These are phyloP conservation scores for Bolboschoenus planiculmis DNA, from an alignment of 176 grass and related monocot species.

Conservation along the genomic window DNA sequence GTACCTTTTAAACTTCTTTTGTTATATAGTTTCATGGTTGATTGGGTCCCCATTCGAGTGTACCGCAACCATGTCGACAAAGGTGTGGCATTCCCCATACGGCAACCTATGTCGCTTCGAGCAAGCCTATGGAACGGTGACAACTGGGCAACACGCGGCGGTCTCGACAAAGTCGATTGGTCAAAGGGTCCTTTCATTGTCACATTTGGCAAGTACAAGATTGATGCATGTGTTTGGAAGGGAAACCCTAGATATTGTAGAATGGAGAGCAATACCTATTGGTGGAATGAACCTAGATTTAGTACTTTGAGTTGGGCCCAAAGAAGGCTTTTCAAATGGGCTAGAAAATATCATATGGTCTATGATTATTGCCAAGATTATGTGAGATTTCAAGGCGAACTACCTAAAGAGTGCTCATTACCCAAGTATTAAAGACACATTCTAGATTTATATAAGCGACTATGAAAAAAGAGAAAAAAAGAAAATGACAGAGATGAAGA, in stretches of 20 bases:
- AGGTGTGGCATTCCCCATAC: neutral
- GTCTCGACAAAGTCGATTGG: slow-evolving; percentile 26
- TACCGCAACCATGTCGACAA: neutral
- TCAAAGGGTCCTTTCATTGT: slow-evolving; percentile 29
- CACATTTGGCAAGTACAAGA: slow-evolving; percentile 26
- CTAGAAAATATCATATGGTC: slow-evolving; percentile 26
- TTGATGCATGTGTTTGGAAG: slow-evolving; percentile 36
- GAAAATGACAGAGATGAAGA: neutral
- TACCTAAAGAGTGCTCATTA: slow-evolving; percentile 28
- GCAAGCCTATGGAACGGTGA: neutral
- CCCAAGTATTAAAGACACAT: neutral
- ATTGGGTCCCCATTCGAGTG: slow-evolving; percentile 4
- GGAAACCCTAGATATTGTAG: slow-evolving; percentile 17
- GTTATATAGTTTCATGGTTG: neutral
- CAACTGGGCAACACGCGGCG: neutral
- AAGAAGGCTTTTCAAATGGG: slow-evolving; percentile 38
- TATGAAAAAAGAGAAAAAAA: neutral
- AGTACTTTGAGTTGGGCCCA: slow-evolving; percentile 25
- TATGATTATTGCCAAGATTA: slow-evolving; percentile 27
- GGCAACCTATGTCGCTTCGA: neutral
- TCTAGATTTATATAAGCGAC: neutral
- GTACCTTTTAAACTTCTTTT: neutral
- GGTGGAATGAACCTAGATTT: slow-evolving; percentile 24
- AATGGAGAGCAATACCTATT: neutral
- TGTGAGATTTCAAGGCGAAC: neutral